phyloP scores from a whole-genome alignment of 2,329 filamentous ascomycete species.

The Geosmithia putterillii region DNA sequence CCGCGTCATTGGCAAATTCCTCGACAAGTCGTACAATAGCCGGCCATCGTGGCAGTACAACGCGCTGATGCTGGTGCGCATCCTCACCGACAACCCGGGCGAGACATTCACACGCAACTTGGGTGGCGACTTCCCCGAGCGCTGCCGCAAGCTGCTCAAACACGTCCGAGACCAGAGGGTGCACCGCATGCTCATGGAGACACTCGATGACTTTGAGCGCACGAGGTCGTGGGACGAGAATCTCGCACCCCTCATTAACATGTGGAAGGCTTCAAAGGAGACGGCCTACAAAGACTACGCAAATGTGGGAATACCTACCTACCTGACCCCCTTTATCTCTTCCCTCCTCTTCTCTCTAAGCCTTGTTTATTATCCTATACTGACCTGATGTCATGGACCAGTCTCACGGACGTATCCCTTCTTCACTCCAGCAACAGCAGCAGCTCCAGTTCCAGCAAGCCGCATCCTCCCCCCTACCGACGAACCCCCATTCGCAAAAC shows the following conservation, averaged over 20 bases:
- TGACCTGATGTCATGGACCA: neutral
- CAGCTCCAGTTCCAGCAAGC: slow-evolving; percentile 4
- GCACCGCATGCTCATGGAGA: slow-evolving; percentile 78
- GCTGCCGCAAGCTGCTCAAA: slow-evolving; percentile 63
- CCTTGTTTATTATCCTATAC: neutral
- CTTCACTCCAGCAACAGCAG: neutral
- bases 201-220: slow-evolving; percentile 63
- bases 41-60: slow-evolving; percentile 78
- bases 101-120: slow-evolving; percentile 82
- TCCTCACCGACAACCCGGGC: slow-evolving; percentile 85
- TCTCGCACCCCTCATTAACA: slow-evolving; percentile 55
- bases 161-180: slow-evolving; percentile 62
- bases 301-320: neutral
- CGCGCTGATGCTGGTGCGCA: slow-evolving; percentile 87
- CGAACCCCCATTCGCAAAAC: slow-evolving; percentile 34
- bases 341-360: neutral
- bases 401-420: neutral
- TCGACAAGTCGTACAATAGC: slow-evolving; percentile 57
- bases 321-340: too few species aligned
- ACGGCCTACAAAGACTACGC: slow-evolving; percentile 11
- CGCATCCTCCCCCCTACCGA: neutral
- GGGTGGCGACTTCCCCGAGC: slow-evolving; percentile 60
- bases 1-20: slow-evolving; percentile 66
- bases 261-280: slow-evolving; percentile 85
- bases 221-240: slow-evolving; percentile 65